Evolutionary conservation across 371 early-diverging fungal species (phyloP).

Genomic region (Mortierella polycephala): DNA sequence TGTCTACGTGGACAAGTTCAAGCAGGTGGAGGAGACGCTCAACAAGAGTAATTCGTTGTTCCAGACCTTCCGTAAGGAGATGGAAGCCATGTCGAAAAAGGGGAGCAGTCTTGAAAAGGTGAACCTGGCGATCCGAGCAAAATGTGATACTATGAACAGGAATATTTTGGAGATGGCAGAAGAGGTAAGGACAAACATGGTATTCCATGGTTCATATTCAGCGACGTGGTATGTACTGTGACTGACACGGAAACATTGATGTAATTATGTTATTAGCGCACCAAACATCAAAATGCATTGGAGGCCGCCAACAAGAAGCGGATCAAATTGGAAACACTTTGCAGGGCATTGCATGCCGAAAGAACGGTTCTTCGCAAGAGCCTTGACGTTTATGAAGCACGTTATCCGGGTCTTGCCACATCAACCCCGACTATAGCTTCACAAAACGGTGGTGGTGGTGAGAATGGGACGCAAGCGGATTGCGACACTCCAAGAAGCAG

Average conservation of each 20-base stretch:
- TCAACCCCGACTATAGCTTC: background rate
- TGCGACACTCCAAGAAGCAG: background rate
- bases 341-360: conserved; percentile 63
- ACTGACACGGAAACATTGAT: background rate
- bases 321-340: conserved; percentile 63
- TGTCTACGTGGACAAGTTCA: conserved; percentile 71
- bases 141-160: conserved; percentile 65
- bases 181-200: conserved; percentile 54
- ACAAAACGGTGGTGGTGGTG: conserved; percentile 7
- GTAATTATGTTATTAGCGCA: conserved; percentile 37
- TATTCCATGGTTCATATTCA: background rate
- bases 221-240: background rate
- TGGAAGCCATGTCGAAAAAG: conserved; percentile 72
- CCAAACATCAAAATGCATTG: conserved; percentile 55
- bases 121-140: conserved; percentile 57
- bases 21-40: conserved; percentile 71
- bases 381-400: conserved; percentile 19
- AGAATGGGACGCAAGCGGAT: conserved; percentile 3
- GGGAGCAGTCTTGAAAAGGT: conserved; percentile 66
- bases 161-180: conserved; percentile 69
- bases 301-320: conserved; percentile 57
- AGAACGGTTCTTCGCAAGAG: conserved; percentile 13
- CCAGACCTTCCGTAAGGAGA: conserved; percentile 67
- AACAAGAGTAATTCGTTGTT: conserved; percentile 72
- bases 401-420: background rate